Percentiles rank a stretch among this genome's conserved stretches.
These are phyloP conservation scores for Clitocybe nebularis DNA, from an alignment of 1,284 basidiomycete species.

Conservation along the genomic window DNA sequence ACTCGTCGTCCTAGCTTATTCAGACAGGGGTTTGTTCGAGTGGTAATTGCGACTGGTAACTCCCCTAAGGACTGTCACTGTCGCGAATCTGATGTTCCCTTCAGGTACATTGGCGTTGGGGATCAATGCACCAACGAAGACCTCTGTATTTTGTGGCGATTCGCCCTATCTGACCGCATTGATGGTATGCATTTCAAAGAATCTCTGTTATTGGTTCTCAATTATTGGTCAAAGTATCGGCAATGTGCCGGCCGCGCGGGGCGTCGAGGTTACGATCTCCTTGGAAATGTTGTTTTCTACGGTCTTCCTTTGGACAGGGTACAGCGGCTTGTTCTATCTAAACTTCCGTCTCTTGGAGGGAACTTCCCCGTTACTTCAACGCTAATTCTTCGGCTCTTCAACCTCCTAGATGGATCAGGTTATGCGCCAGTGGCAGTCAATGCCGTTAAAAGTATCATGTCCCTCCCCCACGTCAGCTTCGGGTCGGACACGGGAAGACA, in stretches of 20 bases:
- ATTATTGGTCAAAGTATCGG: conserved; percentile 43
- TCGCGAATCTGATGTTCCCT: not conserved
- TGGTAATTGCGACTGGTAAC: conserved; percentile 61
- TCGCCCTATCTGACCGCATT: conserved; percentile 63
- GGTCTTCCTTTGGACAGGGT: conserved; percentile 60
- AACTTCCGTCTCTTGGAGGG: conserved; percentile 57
- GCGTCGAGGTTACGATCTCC: conserved; percentile 63
- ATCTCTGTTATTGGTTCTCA: conserved; percentile 5
- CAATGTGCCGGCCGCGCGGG: conserved; percentile 71
- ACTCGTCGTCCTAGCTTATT: conserved; percentile 40
- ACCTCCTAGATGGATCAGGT: conserved; percentile 57
- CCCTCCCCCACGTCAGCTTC: conserved; percentile 55
- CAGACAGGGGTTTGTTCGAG: conserved; percentile 55
- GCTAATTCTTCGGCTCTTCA: conserved; percentile 58
- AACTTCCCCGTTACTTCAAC: conserved; percentile 67
- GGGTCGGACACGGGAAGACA: conserved; percentile 46
- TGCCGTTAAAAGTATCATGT: conserved; percentile 48
- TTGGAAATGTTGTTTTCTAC: conserved; percentile 71
- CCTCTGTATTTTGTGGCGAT: conserved; percentile 65
- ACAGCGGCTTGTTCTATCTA: conserved; percentile 59
- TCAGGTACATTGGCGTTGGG: conserved; percentile 65
- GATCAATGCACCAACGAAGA: conserved; percentile 69
- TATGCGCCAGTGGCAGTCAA: conserved; percentile 44
- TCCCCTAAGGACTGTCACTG: not conserved
- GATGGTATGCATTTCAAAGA: conserved; percentile 36